Base-by-base conservation (phyloP, 2,329 filamentous ascomycete genomes). In the Pleoardoris graminearum region DNA sequence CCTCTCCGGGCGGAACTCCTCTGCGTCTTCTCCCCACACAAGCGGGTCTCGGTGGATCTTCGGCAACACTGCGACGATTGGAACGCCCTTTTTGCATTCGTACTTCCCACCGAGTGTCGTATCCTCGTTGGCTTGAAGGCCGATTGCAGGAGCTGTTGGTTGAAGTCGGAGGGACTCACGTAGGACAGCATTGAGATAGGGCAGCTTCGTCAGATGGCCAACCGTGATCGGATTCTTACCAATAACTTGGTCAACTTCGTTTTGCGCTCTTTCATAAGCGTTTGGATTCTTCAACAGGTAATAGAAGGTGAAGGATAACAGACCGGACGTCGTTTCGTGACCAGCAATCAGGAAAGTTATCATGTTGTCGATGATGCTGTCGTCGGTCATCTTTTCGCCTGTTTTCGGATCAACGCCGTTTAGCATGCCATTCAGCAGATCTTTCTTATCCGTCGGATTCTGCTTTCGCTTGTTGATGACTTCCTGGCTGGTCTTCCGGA, bases 361-460 rank as follows among this genome's bases (percentile, higher is more conserved):
- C 59, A 90, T 84, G 67, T 90, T 86, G 68, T 88, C 84, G 42
- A 87, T 79, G 43, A 88, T 80, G 53, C 83, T 82, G 8, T 81
- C 80, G 4, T 88, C 81, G 4, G 74, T 79, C 58, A 90, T 75
- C 2, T 72, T 72, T 53, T 79, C 75, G 23, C 83, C 84, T 0
- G 85, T 88, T 63, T 86, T 79, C 0, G 83, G 81, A 57, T 90
- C 87, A 35, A 76, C 79, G 11, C 75, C 79, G 49, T 80, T 78
- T 53, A 89, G 67, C 66, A 90, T 76, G 3, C 81, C 79, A 45
- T 84, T 77, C 7, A 89, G 77, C 22, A 88, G 60, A 60, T 89
- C 86, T 41, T 81, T 78, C n/a, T 80, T 79, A 11, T 81, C 77
- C 0, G 77, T 77, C 0, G 82, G 80, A 57, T 84, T 78, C 1